Base-by-base conservation (phyloP, 345 rosid genomes). In the Aurinia saxatilis region DNA sequence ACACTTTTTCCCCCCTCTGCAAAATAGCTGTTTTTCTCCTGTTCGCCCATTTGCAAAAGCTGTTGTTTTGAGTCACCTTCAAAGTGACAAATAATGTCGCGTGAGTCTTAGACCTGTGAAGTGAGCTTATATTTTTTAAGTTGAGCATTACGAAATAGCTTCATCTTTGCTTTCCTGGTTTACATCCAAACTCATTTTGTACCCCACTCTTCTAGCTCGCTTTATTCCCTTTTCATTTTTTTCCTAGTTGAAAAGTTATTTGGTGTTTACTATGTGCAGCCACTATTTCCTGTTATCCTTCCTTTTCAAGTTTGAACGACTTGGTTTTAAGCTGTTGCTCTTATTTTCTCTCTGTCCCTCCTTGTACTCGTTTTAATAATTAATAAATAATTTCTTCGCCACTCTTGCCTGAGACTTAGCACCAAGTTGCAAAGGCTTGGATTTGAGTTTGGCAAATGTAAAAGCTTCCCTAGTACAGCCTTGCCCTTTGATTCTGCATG, bases 371-470 rank as follows among this genome's bases (percentile, higher is more conserved):
- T 27, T 34, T 21, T 21, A n/a, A n/a, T 21, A 21, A 21, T 11
- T 8, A 27, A 5, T 5, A 27, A 27, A 27, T 27, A 4, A 27
- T 27, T 27, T 27, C 31, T 5, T 27, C 5, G 31, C 31, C 5
- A 27, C 31, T 27, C 31, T 27, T 27, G 31, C 31, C 60, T 41
- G 54, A 27, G 70, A 65, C 60, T 41, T 58, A 12, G 66, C 70
- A 65, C 53, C 56, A 16, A 34, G 75, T 71, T 71, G 71, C 75
- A 57, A 65, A 25, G 49, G 57, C 54, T 71, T 41, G 60, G 59
- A 41, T 27, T 57, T 63, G 53, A 49, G 66, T 18, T 65, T 40
- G 38, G 61, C 12, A 64, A 44, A 36, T 57, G 25, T 42, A 44
- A 18, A 57, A 14, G 18, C 35, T 57, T 57, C 35, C 50, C 50